phyloP scores from a whole-genome alignment of 192 early-diverging fungal species.

The Coemansia sp. region DNA sequence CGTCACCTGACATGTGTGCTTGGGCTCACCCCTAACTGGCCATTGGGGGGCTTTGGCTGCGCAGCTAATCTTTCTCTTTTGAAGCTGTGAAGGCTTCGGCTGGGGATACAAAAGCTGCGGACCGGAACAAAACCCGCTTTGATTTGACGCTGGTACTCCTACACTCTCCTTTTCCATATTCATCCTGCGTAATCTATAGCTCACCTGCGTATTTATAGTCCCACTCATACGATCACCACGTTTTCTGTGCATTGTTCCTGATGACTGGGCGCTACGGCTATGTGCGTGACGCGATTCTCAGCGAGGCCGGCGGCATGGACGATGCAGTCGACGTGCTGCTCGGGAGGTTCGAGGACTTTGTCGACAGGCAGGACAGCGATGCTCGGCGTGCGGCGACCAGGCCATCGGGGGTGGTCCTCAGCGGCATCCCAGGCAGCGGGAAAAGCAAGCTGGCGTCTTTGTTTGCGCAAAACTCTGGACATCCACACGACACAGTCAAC shows the following conservation, averaged over 20 bases:
- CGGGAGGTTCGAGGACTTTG: conserved; percentile 22
- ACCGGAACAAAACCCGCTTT: not conserved
- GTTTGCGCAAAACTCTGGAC: conserved; percentile 28
- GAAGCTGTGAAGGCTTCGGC: no score
- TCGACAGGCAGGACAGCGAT: not conserved
- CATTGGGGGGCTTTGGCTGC: not conserved
- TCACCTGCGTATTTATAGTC: not conserved
- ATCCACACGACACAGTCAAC: conserved; percentile 22
- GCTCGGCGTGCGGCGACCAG: conserved; percentile 2
- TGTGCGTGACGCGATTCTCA: conserved; percentile 8
- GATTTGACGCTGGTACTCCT: no score
- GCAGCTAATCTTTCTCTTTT: not conserved
- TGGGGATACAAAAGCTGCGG: not conserved
- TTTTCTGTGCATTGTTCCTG: not conserved
- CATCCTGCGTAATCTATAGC: no score
- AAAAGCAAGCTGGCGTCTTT: conserved; percentile 36
- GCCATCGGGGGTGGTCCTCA: conserved; percentile 35
- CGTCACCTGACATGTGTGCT: conserved; percentile 7
- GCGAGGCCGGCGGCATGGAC: conserved; percentile 39
- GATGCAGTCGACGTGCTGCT: conserved; percentile 29
- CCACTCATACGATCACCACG: not conserved
- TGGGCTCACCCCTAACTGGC: not conserved
- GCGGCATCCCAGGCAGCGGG: conserved; percentile 44
- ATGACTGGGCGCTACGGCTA: conserved; percentile 5
- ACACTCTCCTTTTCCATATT: no score